These are phyloP conservation scores for Irpex sp. DNA, from an alignment of 1,284 basidiomycete genomes.

Conservation along the genomic window DNA sequence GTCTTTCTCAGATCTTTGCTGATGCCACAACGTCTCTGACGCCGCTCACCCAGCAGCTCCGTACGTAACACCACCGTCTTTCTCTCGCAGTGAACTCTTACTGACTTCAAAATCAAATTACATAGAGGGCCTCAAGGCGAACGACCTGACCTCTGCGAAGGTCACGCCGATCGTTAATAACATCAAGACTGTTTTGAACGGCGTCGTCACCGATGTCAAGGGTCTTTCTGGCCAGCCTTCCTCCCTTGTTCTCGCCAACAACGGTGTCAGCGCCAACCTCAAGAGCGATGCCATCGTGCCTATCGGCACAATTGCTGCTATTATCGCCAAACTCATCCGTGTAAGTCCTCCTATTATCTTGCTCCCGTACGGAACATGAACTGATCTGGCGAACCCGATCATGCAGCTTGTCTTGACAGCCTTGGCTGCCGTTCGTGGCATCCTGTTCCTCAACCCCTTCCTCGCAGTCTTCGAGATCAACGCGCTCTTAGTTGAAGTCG, in stretches of 20 bases:
- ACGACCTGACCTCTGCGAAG: background rate
- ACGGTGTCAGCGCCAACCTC: background rate
- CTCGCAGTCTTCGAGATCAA: background rate
- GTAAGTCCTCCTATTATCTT: background rate
- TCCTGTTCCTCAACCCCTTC: background rate
- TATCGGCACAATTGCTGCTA: background rate
- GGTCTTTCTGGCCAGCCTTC: background rate
- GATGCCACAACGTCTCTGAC: constrained; percentile 21
- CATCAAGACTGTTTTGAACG: background rate
- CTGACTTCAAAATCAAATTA: background rate
- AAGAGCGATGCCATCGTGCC: background rate
- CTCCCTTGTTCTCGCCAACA: background rate
- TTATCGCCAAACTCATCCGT: background rate
- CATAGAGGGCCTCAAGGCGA: background rate
- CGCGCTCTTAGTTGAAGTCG: background rate
- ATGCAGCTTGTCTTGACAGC: background rate
- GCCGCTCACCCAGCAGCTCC: constrained; percentile 24
- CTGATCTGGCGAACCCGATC: background rate
- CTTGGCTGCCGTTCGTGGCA: background rate
- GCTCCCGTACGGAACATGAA: background rate
- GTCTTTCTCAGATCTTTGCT: constrained; percentile 25
- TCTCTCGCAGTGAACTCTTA: background rate
- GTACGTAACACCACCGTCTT: constrained; percentile 21
- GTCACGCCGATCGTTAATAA: background rate
- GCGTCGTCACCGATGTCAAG: background rate